A percentile compares a stretch with the other conserved stretches of the same genome.
These are phyloP conservation scores for Trypanosoma theileri DNA, from an alignment of 208 protist species.

Conservation along the genomic window DNA sequence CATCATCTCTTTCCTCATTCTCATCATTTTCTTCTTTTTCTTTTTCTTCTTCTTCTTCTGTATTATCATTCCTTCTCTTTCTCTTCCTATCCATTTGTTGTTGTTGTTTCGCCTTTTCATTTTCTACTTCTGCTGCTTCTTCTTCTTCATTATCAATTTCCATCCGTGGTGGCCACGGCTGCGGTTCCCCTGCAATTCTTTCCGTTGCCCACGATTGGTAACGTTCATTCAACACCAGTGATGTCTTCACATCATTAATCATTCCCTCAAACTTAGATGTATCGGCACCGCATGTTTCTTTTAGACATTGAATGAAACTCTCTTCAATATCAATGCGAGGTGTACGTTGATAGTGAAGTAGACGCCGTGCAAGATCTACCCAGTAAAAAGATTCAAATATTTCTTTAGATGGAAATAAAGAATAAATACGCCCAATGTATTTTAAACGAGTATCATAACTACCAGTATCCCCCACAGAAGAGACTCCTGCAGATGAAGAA, in stretches of 20 bases:
- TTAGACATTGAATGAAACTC: conserved; percentile 91
- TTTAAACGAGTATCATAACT: conserved; percentile 21
- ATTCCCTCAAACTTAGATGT: conserved; percentile 97
- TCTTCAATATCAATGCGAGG: conserved; percentile 86
- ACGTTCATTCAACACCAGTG: conserved; percentile 37
- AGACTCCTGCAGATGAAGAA: too few species aligned
- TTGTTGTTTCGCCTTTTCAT: not conserved
- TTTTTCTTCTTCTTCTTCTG: conserved; percentile 14
- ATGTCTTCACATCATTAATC: conserved; percentile 60
- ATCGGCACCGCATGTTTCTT: conserved; percentile 94
- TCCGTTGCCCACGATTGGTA: conserved; percentile 42
- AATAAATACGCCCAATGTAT: conserved; percentile 76
- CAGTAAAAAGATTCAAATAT: conserved; percentile 97
- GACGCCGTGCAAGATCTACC: conserved; percentile 91
- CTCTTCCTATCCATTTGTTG: not conserved
- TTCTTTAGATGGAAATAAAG: conserved; percentile 91
- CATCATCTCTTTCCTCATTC: conserved; percentile 4
- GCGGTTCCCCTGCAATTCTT: not conserved
- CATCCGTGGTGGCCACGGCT: not conserved
- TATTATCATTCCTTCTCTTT: not conserved
- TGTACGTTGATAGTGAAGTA: conserved; percentile 82
- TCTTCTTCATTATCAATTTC: conserved; percentile 9
- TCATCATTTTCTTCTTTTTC: not conserved
- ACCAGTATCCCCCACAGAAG: not conserved
- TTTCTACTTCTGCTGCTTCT: not conserved